These are phyloP conservation scores for Gossypium armourianum DNA, from an alignment of 441 rosid species.

Conservation along the genomic window DNA sequence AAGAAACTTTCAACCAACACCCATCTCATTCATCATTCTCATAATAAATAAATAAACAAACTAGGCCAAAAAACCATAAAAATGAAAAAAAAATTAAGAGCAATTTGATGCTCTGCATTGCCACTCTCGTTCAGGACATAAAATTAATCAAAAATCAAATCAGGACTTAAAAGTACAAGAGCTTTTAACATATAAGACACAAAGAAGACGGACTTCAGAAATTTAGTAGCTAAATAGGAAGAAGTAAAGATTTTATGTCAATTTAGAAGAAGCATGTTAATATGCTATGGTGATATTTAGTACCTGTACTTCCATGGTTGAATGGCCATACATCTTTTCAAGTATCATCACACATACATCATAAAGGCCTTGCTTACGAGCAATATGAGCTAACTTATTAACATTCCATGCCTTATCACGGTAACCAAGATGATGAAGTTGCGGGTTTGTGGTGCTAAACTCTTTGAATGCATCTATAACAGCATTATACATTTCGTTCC, in stretches of 20 bases:
- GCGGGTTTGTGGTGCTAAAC: conserved; percentile 51
- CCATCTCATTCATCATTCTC: not conserved
- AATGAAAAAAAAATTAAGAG: not conserved
- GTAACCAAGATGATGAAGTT: conserved; percentile 88
- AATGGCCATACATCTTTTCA: conserved; percentile 95
- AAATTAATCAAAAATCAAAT: not conserved
- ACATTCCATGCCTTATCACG: conserved; percentile 99
- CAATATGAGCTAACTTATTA: conserved; percentile 88
- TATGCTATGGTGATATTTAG: not conserved
- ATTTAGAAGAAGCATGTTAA: not conserved
- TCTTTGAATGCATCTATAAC: conserved; percentile 94
- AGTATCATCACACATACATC: conserved; percentile 85
- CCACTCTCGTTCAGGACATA: not conserved
- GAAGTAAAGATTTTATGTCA: not conserved
- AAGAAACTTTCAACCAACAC: conserved; percentile 11
- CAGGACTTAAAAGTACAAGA: not conserved
- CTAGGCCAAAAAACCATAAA: not conserved
- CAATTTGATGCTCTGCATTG: not conserved
- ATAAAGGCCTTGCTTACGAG: conserved; percentile 88
- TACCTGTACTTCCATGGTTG: conserved; percentile 99
- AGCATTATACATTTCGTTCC: conserved; percentile 88
- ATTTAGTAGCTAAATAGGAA: not conserved
- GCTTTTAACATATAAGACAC: not conserved
- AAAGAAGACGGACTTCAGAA: not conserved
- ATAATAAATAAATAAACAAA: not conserved